These are phyloP conservation scores for Angomonas desouzai DNA, from an alignment of 208 protist species.

Conservation along the genomic window DNA sequence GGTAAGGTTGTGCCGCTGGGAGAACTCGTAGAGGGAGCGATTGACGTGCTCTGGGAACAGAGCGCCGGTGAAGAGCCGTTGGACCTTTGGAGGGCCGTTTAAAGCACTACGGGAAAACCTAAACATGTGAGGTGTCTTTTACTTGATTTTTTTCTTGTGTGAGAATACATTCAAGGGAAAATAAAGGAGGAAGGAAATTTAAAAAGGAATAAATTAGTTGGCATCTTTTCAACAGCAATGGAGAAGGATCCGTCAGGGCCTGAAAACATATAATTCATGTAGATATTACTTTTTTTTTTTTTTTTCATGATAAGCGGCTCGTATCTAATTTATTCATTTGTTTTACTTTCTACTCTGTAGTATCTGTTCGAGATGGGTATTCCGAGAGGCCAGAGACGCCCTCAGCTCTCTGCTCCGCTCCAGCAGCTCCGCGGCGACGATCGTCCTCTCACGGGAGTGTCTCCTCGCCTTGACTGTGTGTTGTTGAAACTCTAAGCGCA, in stretches of 20 bases:
- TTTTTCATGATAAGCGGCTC: too few species aligned
- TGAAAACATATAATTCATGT: too few species aligned
- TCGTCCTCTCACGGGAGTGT: conserved; percentile 29
- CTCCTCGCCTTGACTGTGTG: conserved; percentile 26
- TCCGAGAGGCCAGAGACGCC: conserved; percentile 26
- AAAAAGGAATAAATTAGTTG: too few species aligned
- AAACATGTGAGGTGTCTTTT: background rate
- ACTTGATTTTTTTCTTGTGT: too few species aligned
- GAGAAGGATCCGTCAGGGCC: too few species aligned
- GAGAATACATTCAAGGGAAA: too few species aligned
- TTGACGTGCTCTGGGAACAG: conserved; percentile 68
- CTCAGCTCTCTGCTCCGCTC: conserved; percentile 29
- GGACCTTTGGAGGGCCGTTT: conserved; percentile 16
- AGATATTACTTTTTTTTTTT: too few species aligned
- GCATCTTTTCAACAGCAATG: too few species aligned
- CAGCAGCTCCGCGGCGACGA: conserved; percentile 25
- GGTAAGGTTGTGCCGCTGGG: conserved; percentile 36
- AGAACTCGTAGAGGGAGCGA: conserved; percentile 46
- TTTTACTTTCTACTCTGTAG: background rate
- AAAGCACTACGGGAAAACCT: background rate
- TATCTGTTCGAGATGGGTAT: conserved; percentile 19
- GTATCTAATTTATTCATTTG: too few species aligned
- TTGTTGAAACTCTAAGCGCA: conserved; percentile 20
- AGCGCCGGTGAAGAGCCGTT: conserved; percentile 71
- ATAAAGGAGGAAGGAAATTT: background rate